Conservation (phyloP, 768 basidiomycete genomes). For the Naganishia kalamii region DNA sequence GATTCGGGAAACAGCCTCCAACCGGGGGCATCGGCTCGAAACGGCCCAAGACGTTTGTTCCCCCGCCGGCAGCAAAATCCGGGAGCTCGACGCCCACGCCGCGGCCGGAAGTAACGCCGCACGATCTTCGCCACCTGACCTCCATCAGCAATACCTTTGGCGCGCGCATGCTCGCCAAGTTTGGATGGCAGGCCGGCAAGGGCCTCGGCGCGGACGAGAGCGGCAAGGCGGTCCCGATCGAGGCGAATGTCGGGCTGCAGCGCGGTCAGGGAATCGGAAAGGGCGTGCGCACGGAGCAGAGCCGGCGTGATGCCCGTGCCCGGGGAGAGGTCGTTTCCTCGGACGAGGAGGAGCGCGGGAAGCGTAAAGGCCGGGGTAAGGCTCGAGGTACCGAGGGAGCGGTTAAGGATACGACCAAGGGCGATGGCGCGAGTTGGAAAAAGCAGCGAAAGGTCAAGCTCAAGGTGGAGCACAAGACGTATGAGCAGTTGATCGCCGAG, state of each 20-base stretch:
- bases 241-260: slow-evolving; percentile 32
- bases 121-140: slow-evolving; percentile 73
- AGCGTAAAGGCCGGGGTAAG: slow-evolving; percentile 25
- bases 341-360: slow-evolving; percentile 35
- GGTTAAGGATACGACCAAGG: slow-evolving; percentile 30
- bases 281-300: slow-evolving; percentile 45
- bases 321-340: slow-evolving; percentile 39
- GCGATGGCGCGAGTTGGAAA: slow-evolving; percentile 70
- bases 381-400: neutral
- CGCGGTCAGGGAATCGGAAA: slow-evolving; percentile 40
- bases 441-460: slow-evolving; percentile 67
- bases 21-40: slow-evolving; percentile 11
- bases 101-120: slow-evolving; percentile 55
- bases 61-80: slow-evolving; percentile 36
- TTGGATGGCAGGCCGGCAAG: slow-evolving; percentile 80
- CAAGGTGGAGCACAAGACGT: slow-evolving; percentile 88
- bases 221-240: slow-evolving; percentile 43
- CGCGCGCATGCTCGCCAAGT: slow-evolving; percentile 83
- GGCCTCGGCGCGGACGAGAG: slow-evolving; percentile 41
- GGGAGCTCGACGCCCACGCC: slow-evolving; percentile 18
- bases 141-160: slow-evolving; percentile 73
- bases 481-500: slow-evolving; percentile 89
- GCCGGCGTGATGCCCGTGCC: slow-evolving; percentile 43
- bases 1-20: slow-evolving; percentile 26
- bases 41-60: slow-evolving; percentile 27